Conservation (phyloP, 371 early-diverging fungal species). For the Mucor piriformis region DNA sequence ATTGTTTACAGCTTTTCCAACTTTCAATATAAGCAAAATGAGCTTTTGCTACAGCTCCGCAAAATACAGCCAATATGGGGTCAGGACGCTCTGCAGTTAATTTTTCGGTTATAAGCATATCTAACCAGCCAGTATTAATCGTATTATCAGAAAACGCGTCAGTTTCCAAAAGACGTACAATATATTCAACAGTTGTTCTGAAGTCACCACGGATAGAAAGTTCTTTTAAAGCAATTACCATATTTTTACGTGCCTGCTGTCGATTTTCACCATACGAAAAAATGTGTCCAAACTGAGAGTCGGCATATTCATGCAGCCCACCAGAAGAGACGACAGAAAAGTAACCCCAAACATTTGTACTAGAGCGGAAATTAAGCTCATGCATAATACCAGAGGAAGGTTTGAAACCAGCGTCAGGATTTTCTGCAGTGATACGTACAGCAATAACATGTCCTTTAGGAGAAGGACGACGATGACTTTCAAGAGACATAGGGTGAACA, state of each 20-base stretch:
- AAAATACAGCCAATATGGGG: slow-evolving; percentile 84
- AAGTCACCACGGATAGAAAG: slow-evolving; percentile 98
- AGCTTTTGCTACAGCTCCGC: slow-evolving; percentile 92
- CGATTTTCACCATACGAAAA: slow-evolving; percentile 97
- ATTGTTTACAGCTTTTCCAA: slow-evolving; percentile 73
- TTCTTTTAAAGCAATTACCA: slow-evolving; percentile 97
- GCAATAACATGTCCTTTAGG: slow-evolving; percentile 98
- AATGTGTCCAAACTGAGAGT: slow-evolving; percentile 99
- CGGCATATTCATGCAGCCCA: slow-evolving; percentile 97
- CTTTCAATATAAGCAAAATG: slow-evolving; percentile 65
- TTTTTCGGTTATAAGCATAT: slow-evolving; percentile 87
- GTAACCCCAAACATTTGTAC: slow-evolving; percentile 98
- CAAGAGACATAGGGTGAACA: slow-evolving; percentile 67
- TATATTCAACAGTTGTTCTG: slow-evolving; percentile 98
- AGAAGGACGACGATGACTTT: slow-evolving; percentile 86
- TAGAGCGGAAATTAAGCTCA: slow-evolving; percentile 93
- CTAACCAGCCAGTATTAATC: slow-evolving; percentile 96
- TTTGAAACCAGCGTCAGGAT: slow-evolving; percentile 98
- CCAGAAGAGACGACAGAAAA: slow-evolving; percentile 95
- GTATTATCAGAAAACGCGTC: slow-evolving; percentile 87
- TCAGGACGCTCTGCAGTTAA: slow-evolving; percentile 93
- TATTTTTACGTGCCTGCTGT: slow-evolving; percentile 91
- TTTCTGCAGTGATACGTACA: slow-evolving; percentile 98
- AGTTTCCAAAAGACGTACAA: slow-evolving; percentile 92
- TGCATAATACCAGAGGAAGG: slow-evolving; percentile 95